These are phyloP conservation scores for Hypoxylon sp. DNA, from an alignment of 2,329 filamentous ascomycete genomes.

Conservation along the genomic window DNA sequence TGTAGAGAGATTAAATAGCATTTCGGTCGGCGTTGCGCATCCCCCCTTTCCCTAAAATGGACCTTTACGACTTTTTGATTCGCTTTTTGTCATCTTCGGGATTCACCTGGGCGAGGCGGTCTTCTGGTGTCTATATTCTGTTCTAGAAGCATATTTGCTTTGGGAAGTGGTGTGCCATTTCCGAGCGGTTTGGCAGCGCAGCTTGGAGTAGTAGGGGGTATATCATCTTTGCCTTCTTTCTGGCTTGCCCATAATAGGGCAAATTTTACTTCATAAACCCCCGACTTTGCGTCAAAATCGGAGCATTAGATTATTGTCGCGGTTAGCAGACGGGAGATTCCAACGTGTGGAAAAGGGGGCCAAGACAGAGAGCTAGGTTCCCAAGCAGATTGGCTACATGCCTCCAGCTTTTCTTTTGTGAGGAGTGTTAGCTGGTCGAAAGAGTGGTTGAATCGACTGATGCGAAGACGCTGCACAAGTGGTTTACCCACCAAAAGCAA, in stretches of 20 bases:
- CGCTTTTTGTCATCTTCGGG: conserved; percentile 38
- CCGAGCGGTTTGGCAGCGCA: conserved; percentile 44
- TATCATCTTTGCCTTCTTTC: conserved; percentile 45
- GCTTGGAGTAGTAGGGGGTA: conserved; percentile 53
- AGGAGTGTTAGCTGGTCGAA: conserved; percentile 31
- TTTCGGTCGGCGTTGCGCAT: conserved; percentile 54
- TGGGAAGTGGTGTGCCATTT: conserved; percentile 40
- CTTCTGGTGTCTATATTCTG: conserved; percentile 44
- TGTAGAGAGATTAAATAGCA: conserved; percentile 52
- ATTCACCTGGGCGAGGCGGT: conserved; percentile 39
- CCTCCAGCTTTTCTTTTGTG: conserved; percentile 44
- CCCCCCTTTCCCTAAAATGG: conserved; percentile 40
- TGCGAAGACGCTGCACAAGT: conserved; percentile 16
- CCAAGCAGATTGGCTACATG: conserved; percentile 32
- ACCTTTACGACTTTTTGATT: conserved; percentile 45
- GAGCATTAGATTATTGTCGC: conserved; percentile 34
- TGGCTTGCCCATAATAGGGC: conserved; percentile 39
- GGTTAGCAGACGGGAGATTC: conserved; percentile 25
- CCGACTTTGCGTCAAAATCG: conserved; percentile 26
- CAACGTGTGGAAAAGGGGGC: conserved; percentile 12
- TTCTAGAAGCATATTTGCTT: conserved; percentile 48
- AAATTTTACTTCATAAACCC: conserved; percentile 34
- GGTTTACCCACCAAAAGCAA: conserved; percentile 24
- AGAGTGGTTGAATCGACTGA: conserved; percentile 10
- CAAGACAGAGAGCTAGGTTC: conserved; percentile 24